Base-by-base conservation (phyloP, 2,329 filamentous ascomycete genomes). In the Fusarium sp. region DNA sequence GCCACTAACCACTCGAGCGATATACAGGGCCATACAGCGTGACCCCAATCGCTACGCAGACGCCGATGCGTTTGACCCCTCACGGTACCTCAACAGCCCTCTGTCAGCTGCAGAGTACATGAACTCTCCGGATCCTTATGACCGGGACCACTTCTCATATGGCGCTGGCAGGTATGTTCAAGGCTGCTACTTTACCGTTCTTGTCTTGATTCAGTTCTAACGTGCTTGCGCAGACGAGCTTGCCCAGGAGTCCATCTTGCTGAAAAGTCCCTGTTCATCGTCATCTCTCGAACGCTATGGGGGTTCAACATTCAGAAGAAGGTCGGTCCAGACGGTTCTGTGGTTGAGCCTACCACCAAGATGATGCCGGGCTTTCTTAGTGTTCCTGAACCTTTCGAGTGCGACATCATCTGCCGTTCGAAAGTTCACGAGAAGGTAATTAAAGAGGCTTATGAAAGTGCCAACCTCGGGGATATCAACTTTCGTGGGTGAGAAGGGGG, bases 121-220 rank as follows among this genome's bases (percentile, higher is more conserved):
- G 31, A 61, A 65, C 29, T 15, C 35, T 8, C 28, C 39, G 13
- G 26, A 68, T 18, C 47, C 57, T 5, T 53, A 66, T 31, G 55
- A 46, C 7, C 7, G 66, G 13, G 65, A 68, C 21, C 65, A 68
- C 29, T 68, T 68, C n/a, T 37, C 65, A 2, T 68, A 62, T 23
- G 65, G 65, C 21, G 65, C 65, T 23, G 65, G 65, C 8, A 46
- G 66, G 60, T 63, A n/a, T n/a, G n/a, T n/a, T n/a, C n/a, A n/a
- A n/a, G n/a, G n/a, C n/a, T n/a, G n/a, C n/a, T n/a, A n/a, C n/a
- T n/a, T n/a, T n/a, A n/a, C n/a, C n/a, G n/a, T n/a, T n/a, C n/a
- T n/a, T n/a, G n/a, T n/a, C n/a, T n/a, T n/a, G n/a, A n/a, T n/a
- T n/a, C n/a, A n/a, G n/a, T n/a, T n/a, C n/a, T n/a, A n/a, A n/a